Percentiles rank a stretch among this genome's conserved stretches.
phyloP scores from a whole-genome alignment of 2,329 filamentous ascomycete genomes.

The Ophiocordyceps robertsii region DNA sequence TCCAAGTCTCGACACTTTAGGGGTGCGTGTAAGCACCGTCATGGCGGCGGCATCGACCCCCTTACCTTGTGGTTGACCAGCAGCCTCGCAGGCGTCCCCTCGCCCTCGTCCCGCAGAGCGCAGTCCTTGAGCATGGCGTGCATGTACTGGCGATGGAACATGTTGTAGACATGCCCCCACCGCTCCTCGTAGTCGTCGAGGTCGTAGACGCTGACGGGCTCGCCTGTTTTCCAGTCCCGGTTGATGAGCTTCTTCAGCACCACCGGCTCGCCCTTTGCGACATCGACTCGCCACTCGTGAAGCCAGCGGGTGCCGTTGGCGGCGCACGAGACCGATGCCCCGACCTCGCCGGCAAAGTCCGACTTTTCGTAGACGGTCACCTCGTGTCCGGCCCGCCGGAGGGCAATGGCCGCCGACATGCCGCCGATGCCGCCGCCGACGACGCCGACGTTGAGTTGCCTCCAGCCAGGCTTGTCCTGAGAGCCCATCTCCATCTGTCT shows the following conservation, averaged over 20 bases:
- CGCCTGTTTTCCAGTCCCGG: conserved; percentile 56
- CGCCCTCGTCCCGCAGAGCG: conserved; percentile 37
- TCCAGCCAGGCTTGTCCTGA: conserved; percentile 21
- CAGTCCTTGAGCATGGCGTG: conserved; percentile 51
- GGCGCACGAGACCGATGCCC: conserved; percentile 53
- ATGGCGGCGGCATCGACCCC: no score
- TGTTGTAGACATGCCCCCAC: conserved; percentile 54
- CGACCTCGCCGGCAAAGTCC: conserved; percentile 55
- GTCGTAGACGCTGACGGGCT: conserved; percentile 50
- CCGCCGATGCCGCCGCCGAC: conserved; percentile 35
- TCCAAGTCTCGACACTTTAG: conserved; percentile 36
- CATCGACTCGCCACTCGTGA: conserved; percentile 53
- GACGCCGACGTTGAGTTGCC: conserved; percentile 27
- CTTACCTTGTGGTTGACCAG: conserved; percentile 40
- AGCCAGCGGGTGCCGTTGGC: conserved; percentile 60
- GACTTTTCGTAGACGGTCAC: conserved; percentile 52
- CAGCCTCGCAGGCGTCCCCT: conserved; percentile 38
- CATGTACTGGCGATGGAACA: conserved; percentile 60
- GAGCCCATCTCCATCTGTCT: conserved; percentile 17
- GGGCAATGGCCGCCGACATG: conserved; percentile 30
- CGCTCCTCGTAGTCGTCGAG: conserved; percentile 50
- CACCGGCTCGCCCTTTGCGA: conserved; percentile 51
- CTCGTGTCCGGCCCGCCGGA: conserved; percentile 30
- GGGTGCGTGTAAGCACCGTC: not conserved
- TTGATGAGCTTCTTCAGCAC: conserved; percentile 54